Base-by-base conservation (phyloP, 2,329 filamentous ascomycete genomes). In the Talaromyces islandicus region DNA sequence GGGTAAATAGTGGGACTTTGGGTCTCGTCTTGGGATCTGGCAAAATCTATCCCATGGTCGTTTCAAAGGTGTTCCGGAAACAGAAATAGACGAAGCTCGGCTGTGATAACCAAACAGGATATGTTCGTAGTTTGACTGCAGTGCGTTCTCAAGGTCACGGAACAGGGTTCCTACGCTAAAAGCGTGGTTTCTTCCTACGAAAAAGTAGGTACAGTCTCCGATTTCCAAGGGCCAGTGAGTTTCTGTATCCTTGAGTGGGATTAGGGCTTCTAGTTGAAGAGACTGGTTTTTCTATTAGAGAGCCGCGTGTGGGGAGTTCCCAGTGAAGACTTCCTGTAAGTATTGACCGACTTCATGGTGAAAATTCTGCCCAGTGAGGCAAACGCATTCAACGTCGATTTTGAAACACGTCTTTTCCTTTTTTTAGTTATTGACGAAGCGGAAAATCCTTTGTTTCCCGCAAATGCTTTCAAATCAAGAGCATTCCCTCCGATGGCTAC, bases 181-280 rank as follows among this genome's bases (percentile, higher is more conserved):
- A 7, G 35, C 35, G 27, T 50, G 19, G 17, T 50, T 41, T 50
- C 35, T 38, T 12, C 35, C 35, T 6, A 17, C 35, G 35, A 79
- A 83, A 69, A 84, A 85, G 68, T 86, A 85, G 50, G 77, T 82
- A 66, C 85, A 88, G 43, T 83, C 84, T 5, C 77, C 76, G 19
- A 85, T 80, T 2, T 74, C 69, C 41, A 88, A 71, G 0, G 85
- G 86, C 0, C 87, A 67, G 65, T 86, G 80, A 63, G 84, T 70
- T 4, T 71, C 70, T n/a, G 80, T 78, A 35, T 75, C 68, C 46
- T 70, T 63, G n/a, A 85, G 60, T 9, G 69, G 56, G 14, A 68
- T 65, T 19, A 63, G 62, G 51, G 64, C 60, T 12, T 54, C 50
- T 21, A 58, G 10, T 1, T 67, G 65, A 11, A 70, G 48, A 9